phyloP scores from a whole-genome alignment of 2,329 filamentous ascomycete genomes.

The Penicillium sclerotiorum region DNA sequence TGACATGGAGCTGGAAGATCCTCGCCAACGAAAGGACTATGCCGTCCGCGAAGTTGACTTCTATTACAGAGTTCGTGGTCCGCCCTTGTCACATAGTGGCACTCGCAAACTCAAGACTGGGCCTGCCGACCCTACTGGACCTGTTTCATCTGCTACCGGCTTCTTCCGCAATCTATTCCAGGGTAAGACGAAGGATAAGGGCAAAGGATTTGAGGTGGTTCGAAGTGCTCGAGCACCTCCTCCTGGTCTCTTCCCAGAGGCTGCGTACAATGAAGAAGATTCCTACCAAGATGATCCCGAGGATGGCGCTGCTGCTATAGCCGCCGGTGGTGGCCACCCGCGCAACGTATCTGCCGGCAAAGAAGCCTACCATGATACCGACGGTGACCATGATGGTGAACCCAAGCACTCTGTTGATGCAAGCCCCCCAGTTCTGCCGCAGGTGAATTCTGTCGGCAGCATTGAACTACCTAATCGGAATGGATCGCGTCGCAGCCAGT shows the following conservation, averaged over 20 bases:
- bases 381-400: constrained; percentile 20
- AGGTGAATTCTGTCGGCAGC: constrained; percentile 60
- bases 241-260: constrained; percentile 62
- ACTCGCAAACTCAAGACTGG: constrained; percentile 89
- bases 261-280: constrained; percentile 68
- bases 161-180: constrained; percentile 83
- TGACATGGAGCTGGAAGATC: constrained; percentile 57
- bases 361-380: constrained; percentile 31
- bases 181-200: constrained; percentile 88
- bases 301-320: constrained; percentile 18
- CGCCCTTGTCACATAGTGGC: constrained; percentile 78
- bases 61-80: constrained; percentile 90
- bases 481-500: constrained; percentile 60
- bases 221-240: constrained; percentile 84
- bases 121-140: constrained; percentile 89
- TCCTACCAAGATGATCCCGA: constrained; percentile 61
- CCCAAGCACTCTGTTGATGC: constrained; percentile 19
- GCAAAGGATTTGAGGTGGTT: constrained; percentile 96
- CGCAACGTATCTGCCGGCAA: constrained; percentile 29
- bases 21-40: constrained; percentile 70
- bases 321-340: constrained; percentile 17
- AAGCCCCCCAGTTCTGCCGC: constrained; percentile 57
- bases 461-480: constrained; percentile 67
- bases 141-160: constrained; percentile 82
- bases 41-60: constrained; percentile 94